Evolutionary conservation across 108 stramenopile species (phyloP), one percentile per base, ranked within the genome.

Genomic region (Nannochloropsis salina): DNA sequence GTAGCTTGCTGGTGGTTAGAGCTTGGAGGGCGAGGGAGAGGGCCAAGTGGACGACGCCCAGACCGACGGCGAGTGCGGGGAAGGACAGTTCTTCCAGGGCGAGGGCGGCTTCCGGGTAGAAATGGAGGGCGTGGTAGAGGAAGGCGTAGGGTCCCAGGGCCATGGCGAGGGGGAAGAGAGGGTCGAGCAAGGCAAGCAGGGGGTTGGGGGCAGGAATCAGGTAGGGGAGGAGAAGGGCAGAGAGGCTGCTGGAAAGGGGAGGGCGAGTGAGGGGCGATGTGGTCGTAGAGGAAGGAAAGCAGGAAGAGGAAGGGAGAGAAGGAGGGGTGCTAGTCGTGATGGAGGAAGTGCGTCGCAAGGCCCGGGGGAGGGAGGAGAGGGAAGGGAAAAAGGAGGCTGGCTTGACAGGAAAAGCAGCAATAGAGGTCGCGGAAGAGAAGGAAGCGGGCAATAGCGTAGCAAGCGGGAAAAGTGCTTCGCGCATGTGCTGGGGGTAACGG

Each of bases 101-200:
- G n/a, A 74, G 20, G 61, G 8, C 61, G 15, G 61, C 61, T 74
- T 74, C 61, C 20, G 61, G 61, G 61, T 74, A 74, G 61, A 1
- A n/a, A 74, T n/a, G 61, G 61, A 74, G 61, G 61, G 61, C 61
- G 8, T 74, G 61, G 61, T 74, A 74, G 61, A 74, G 61, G 61
- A 8, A 74, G 61, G n/a, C 20, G 6, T 74, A 74, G 20, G n/a
- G 15, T 3, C 61, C 61, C 61, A 8, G n/a, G 61, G 61, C 15
- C 61, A 74, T 74, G 61, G n/a, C 20, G 20, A 74, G 61, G 61
- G 61, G 61, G 20, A 74, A n/a, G 61, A 74, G 61, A n/a, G 61
- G 61, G 61, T 74, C 61, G 1, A 74, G 61, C 15, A 74, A 74
- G 61, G 20, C 20, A 74, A 74, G 61, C 3, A 74, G 61, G 61